Evolutionary conservation across 371 early-diverging fungal species (phyloP).

Genomic region (Sporodiniella umbellata): DNA sequence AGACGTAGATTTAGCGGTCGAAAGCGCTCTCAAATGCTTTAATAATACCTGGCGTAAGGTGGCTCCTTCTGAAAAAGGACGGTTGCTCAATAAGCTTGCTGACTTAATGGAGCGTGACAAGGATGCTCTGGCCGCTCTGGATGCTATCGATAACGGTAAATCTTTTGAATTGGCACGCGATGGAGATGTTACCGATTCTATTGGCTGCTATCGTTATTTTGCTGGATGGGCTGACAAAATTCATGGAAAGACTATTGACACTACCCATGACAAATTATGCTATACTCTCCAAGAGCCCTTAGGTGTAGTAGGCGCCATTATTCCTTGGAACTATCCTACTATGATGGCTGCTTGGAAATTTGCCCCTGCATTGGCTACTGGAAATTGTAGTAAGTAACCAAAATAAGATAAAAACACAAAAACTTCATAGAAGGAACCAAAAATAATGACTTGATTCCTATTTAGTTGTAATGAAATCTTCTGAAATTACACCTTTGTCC

Average conservation of each 20-base stretch:
- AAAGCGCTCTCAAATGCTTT: slow-evolving; percentile 69
- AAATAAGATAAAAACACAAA: neutral
- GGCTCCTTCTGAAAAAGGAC: slow-evolving; percentile 49
- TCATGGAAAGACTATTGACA: slow-evolving; percentile 31
- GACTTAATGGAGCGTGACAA: slow-evolving; percentile 69
- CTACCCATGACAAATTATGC: slow-evolving; percentile 62
- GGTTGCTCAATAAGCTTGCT: slow-evolving; percentile 59
- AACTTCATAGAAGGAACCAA: neutral
- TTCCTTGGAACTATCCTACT: slow-evolving; percentile 58
- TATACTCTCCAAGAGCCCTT: slow-evolving; percentile 78
- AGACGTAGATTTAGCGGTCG: slow-evolving; percentile 77
- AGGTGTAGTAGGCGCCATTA: slow-evolving; percentile 81
- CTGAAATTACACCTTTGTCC: slow-evolving; percentile 56
- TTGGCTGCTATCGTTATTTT: slow-evolving; percentile 76
- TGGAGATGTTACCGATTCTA: slow-evolving; percentile 63
- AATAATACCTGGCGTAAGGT: slow-evolving; percentile 64
- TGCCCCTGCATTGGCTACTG: slow-evolving; percentile 82
- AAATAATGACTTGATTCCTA: no score
- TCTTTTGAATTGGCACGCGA: slow-evolving; percentile 58
- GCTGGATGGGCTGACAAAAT: slow-evolving; percentile 67
- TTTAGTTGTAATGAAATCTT: slow-evolving; percentile 25
- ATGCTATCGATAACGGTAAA: slow-evolving; percentile 87
- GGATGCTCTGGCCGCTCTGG: slow-evolving; percentile 73
- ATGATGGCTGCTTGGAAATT: slow-evolving; percentile 82
- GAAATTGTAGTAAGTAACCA: slow-evolving; percentile 49